Conservation (phyloP, 2,329 filamentous ascomycete species). For the Ilyonectria robusta region DNA sequence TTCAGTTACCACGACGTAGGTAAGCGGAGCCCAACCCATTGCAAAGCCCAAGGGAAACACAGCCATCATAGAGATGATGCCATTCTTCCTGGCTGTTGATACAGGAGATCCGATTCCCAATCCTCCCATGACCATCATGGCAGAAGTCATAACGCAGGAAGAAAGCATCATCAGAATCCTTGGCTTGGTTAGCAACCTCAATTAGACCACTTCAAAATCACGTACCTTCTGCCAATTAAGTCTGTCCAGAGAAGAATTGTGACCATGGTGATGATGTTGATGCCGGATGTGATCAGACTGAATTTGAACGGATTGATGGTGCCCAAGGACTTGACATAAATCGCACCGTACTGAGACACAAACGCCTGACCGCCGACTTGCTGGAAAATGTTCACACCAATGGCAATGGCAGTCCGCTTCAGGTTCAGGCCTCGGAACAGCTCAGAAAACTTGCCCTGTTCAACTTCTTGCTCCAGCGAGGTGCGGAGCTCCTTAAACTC, state of each 20-base stretch:
- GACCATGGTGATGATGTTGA: conserved; percentile 16
- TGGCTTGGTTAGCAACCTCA: background rate
- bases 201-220: background rate
- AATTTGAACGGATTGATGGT: conserved; percentile 48
- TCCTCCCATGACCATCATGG: conserved; percentile 27
- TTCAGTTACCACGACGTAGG: conserved; percentile 18
- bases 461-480: conserved; percentile 35
- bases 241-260: conserved; percentile 6
- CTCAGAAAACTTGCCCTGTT: conserved; percentile 30
- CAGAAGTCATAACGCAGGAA: conserved; percentile 1
- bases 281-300: conserved; percentile 28
- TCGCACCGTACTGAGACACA: conserved; percentile 46
- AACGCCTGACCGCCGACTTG: conserved; percentile 49
- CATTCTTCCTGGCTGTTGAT: conserved; percentile 7
- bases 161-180: conserved; percentile 14
- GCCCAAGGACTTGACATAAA: conserved; percentile 46
- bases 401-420: conserved; percentile 43
- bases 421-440: conserved; percentile 31
- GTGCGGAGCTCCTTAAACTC: conserved; percentile 33
- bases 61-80: conserved; percentile 25
- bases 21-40: conserved; percentile 23
- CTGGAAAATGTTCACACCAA: conserved; percentile 48
- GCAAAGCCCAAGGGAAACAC: conserved; percentile 26
- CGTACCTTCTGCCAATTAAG: conserved; percentile 28
- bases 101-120: conserved; percentile 13